A percentile compares a stretch with the other conserved stretches of the same genome.
Evolutionary conservation across 257 asterid species (phyloP).

Genomic region (Striga asiatica): DNA sequence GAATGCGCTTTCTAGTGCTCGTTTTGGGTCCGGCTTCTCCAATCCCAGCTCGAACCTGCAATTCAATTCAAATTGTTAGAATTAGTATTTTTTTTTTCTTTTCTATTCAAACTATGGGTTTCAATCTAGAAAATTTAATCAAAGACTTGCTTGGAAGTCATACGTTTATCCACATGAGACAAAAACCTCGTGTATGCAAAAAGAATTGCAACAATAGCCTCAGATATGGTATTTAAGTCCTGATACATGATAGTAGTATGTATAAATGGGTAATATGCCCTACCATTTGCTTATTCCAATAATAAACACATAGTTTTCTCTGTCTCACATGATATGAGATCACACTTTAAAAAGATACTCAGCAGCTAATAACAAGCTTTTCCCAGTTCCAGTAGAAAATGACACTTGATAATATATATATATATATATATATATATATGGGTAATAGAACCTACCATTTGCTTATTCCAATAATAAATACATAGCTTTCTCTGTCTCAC

Average conservation of each 20-base stretch:
- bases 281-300: neutral
- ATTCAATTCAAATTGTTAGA: neutral
- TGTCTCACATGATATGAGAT: too few species aligned
- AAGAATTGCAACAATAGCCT: neutral
- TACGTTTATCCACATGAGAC: too few species aligned
- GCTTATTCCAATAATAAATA: neutral
- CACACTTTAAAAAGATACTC: too few species aligned
- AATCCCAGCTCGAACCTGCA: conserved; percentile 87
- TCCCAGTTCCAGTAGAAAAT: neutral
- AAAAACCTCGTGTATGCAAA: neutral
- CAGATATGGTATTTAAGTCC: too few species aligned
- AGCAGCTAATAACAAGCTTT: too few species aligned
- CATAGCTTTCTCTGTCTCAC: too few species aligned
- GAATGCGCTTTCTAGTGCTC: conserved; percentile 79
- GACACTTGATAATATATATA: neutral
- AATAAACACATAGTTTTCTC: too few species aligned
- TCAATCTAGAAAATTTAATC: too few species aligned
- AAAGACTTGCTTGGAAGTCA: too few species aligned
- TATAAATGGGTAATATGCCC: neutral
- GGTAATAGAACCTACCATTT: neutral
- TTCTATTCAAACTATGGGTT: neutral
- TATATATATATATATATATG: neutral
- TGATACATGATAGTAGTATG: too few species aligned
- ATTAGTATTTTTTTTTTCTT: too few species aligned
- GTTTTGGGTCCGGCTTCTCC: conserved; percentile 91